A percentile compares a stretch with the other conserved stretches of the same genome.
Conservation (phyloP, 1,284 basidiomycete genomes). For the Heterobasidion occidentale region DNA sequence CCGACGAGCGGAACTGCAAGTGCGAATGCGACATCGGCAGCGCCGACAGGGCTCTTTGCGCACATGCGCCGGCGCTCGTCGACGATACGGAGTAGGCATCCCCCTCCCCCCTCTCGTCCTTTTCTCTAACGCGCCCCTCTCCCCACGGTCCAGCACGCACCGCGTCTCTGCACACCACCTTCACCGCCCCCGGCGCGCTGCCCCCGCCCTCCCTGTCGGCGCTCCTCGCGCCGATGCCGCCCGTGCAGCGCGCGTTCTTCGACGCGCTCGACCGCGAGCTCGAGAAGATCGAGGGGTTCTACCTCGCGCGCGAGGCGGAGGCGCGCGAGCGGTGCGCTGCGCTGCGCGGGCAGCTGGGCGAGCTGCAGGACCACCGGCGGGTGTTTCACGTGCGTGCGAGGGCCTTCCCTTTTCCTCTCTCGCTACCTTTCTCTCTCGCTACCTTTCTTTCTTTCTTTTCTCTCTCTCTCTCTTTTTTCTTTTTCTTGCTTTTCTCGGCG, state of each 20-base stretch:
- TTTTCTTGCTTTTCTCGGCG: background rate
- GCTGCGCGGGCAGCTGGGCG: slow-evolving; percentile 53
- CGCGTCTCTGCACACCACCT: background rate
- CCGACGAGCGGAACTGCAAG: background rate
- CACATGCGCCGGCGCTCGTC: slow-evolving; percentile 8
- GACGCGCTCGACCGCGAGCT: slow-evolving; percentile 67
- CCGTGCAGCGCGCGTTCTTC: slow-evolving; percentile 67
- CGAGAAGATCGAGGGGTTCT: slow-evolving; percentile 82
- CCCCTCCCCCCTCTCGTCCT: background rate
- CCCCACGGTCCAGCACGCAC: background rate
- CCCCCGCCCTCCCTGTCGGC: slow-evolving; percentile 35
- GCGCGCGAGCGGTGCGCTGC: slow-evolving; percentile 16
- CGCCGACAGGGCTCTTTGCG: background rate
- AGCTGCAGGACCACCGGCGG: slow-evolving; percentile 65
- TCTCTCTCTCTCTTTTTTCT: too few relatives aligned
- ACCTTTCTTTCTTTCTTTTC: too few relatives aligned
- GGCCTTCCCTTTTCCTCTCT: slow-evolving; percentile 11
- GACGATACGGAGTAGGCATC: background rate
- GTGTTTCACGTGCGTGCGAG: slow-evolving; percentile 49
- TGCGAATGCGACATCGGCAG: background rate
- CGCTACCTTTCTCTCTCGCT: too few relatives aligned
- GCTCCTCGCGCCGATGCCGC: slow-evolving; percentile 44
- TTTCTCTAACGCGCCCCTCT: background rate
- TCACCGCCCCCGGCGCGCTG: background rate
- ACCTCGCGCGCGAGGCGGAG: slow-evolving; percentile 65